These are phyloP conservation scores for Pseudonectria buxi DNA, from an alignment of 2,329 filamentous ascomycete species.

Conservation along the genomic window DNA sequence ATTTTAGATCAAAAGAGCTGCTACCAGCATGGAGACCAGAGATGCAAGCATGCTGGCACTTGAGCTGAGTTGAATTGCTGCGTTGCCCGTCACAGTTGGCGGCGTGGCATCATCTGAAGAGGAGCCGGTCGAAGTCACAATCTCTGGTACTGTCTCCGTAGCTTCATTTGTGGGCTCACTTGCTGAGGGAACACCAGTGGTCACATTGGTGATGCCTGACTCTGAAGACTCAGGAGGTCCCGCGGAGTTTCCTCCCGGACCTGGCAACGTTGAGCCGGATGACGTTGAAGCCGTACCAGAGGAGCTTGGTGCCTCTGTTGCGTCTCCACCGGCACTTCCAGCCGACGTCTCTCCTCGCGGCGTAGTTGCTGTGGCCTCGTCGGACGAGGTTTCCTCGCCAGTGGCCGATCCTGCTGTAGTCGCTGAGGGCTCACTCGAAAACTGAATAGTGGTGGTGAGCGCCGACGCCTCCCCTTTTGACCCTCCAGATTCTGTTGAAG, in stretches of 20 bases:
- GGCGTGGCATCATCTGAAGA: too few species aligned
- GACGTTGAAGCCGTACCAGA: background rate
- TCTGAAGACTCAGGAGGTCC: background rate
- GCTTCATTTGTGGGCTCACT: background rate
- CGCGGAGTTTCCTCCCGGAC: too few species aligned
- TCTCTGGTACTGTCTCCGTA: too few species aligned
- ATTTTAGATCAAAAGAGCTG: conserved; percentile 16
- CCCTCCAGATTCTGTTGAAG: conserved; percentile 9
- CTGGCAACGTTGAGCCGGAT: background rate
- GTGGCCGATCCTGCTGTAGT: background rate
- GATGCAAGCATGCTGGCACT: too few species aligned
- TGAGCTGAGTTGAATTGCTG: too few species aligned
- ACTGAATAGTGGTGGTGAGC: background rate
- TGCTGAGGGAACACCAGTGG: background rate
- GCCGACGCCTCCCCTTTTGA: conserved; percentile 1
- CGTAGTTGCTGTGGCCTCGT: background rate
- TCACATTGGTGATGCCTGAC: too few species aligned
- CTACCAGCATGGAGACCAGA: background rate
- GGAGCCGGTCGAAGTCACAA: too few species aligned
- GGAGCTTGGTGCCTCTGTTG: too few species aligned
- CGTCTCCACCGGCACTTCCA: too few species aligned
- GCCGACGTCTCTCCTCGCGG: too few species aligned
- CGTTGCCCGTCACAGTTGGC: too few species aligned
- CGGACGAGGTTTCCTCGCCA: too few species aligned
- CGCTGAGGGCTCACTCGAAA: background rate